Conservation (phyloP, 352 stramenopile genomes). For the Plasmopara viticola region DNA sequence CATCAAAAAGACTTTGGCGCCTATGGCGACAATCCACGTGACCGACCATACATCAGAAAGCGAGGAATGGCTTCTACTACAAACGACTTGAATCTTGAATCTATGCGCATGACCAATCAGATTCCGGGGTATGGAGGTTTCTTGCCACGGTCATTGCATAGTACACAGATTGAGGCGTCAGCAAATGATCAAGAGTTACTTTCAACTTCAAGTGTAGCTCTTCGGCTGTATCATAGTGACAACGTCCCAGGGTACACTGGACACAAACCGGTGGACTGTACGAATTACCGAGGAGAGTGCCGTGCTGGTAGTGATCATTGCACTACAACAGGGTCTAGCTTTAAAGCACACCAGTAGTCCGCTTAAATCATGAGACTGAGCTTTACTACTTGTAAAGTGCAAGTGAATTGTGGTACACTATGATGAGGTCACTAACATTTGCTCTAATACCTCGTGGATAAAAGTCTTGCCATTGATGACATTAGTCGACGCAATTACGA, state of each 20-base stretch:
- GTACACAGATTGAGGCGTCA: too few relatives aligned
- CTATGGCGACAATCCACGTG: conserved; percentile 55
- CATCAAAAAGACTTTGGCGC: conserved; percentile 66
- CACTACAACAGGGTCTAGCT: conserved; percentile 61
- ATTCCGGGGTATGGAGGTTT: conserved; percentile 77
- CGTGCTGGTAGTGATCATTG: conserved; percentile 44
- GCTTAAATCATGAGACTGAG: too few relatives aligned
- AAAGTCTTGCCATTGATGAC: conserved; percentile 51
- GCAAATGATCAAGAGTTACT: too few relatives aligned
- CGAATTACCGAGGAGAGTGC: conserved; percentile 74
- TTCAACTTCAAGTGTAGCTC: too few relatives aligned
- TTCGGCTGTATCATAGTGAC: conserved; percentile 75
- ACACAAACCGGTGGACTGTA: conserved; percentile 67
- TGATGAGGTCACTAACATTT: too few relatives aligned
- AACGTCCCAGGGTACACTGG: conserved; percentile 82
- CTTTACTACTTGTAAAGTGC: too few relatives aligned
- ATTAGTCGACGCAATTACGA: conserved; percentile 56
- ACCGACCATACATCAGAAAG: conserved; percentile 65
- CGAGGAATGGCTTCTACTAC: conserved; percentile 77
- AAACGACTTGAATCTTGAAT: conserved; percentile 60
- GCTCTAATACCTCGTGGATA: conserved; percentile 45
- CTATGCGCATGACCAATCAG: conserved; percentile 68
- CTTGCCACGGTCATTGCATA: conserved; percentile 51
- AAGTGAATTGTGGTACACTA: too few relatives aligned
- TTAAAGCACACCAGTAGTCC: too few relatives aligned